Base-by-base conservation (phyloP, 1,139 yeast genomes). In the Geotrichum fermentans region DNA sequence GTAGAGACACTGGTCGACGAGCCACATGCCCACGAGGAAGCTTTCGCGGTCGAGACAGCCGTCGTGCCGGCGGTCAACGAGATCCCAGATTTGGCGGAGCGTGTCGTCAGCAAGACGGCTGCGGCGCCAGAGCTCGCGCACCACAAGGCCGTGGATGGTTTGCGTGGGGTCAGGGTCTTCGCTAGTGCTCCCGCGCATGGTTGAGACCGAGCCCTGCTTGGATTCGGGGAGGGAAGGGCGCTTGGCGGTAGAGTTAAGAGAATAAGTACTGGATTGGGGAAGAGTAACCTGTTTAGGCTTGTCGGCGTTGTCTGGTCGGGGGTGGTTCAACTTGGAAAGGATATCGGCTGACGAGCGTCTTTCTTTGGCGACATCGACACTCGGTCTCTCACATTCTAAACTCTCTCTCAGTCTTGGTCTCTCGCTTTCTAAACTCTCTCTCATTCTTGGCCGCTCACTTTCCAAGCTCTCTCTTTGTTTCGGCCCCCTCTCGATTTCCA, bases 21-120 rank as follows among this genome's bases (percentile, higher is more conserved):
- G 68, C 97, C 97, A 90, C 87, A 85, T 88, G 0, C 96, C 98
- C 13, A 89, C 94, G 36, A 90, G 69, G 60, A 92, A 92, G 55
- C 90, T 90, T 42, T 80, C 82, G 54, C 86, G 78, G 59, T 83
- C 86, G 47, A 90, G 70, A 0, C 88, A 79, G 0, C 96, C 95
- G 64, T 86, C 95, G 43, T 72, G 71, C 56, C 90, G 71, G 43
- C 77, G 75, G 62, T 89, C 96, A 16, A 89, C 95, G 47, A 89
- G 70, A 40, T 79, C 75, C 89, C 96, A 92, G 21, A 92, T 82
- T 43, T 77, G 76, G 17, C 71, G 73, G 34, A 92, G 69, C 0
- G 80, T 75, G 24, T 79, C 84, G 24, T 71, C 73, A 1, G 92
- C 81, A 26, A 92, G 70, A 55, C 82, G 74, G 44, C 95, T 83